phyloP scores from a whole-genome alignment of 2,329 filamentous ascomycete genomes.

The Penicillium sp. region DNA sequence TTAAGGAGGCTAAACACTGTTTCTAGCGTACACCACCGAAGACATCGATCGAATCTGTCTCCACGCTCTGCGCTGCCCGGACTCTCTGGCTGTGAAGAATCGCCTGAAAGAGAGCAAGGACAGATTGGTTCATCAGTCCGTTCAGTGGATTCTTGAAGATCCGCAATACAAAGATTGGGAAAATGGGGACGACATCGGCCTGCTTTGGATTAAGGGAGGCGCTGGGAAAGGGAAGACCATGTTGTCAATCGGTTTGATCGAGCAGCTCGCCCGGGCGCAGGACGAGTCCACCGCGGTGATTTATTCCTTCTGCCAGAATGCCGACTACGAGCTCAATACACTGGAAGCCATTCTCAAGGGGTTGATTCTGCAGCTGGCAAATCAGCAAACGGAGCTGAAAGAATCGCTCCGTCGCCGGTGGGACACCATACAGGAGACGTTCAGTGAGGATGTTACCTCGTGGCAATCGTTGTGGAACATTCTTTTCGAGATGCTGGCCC shows the following conservation, averaged over 20 bases:
- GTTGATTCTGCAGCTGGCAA: slow-evolving; percentile 14
- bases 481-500: slow-evolving; percentile 25
- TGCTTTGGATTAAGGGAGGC: slow-evolving; percentile 44
- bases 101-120: slow-evolving; percentile 20
- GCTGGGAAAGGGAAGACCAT: slow-evolving; percentile 46
- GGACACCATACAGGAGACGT: slow-evolving; percentile 1
- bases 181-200: slow-evolving; percentile 19
- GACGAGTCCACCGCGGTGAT: slow-evolving; percentile 6
- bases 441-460: slow-evolving; percentile 8
- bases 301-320: slow-evolving; percentile 26
- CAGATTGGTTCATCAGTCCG: slow-evolving; percentile 15
- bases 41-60: slow-evolving; percentile 9
- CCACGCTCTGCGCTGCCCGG: slow-evolving; percentile 9
- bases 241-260: slow-evolving; percentile 37
- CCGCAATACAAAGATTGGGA: slow-evolving; percentile 22
- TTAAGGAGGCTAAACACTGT: too few species aligned
- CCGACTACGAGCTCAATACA: slow-evolving; percentile 20
- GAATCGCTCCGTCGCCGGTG: slow-evolving; percentile 10
- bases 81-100: slow-evolving; percentile 15
- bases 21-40: neutral
- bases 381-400: slow-evolving; percentile 10
- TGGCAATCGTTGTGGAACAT: slow-evolving; percentile 27
- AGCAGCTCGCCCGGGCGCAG: slow-evolving; percentile 16
- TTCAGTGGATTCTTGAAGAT: slow-evolving; percentile 26
- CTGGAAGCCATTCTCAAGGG: slow-evolving; percentile 19